phyloP scores from a whole-genome alignment of 208 protist species.

The Plasmodiophora brassicae region DNA sequence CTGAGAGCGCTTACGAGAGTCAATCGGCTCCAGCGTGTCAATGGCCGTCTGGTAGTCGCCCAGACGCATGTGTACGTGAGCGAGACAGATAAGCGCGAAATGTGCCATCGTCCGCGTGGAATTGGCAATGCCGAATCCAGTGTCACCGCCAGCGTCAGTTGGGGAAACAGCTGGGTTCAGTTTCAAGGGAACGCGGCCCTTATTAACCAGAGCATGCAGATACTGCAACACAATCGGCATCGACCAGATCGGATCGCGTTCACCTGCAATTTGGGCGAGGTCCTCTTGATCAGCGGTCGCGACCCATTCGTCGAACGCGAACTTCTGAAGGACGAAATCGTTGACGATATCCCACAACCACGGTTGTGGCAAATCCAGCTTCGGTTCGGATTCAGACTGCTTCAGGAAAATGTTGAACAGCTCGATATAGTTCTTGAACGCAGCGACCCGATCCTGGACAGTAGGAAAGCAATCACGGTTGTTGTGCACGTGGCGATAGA shows the following conservation, averaged over 20 bases:
- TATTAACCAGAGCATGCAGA: neutral
- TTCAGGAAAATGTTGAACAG: neutral
- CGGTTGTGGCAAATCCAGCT: neutral
- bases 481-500: neutral
- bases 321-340: slow-evolving; percentile 30
- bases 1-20: neutral
- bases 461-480: neutral
- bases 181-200: neutral
- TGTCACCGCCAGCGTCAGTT: neutral
- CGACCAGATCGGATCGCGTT: neutral
- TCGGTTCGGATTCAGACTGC: neutral
- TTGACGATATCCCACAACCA: slow-evolving; percentile 19
- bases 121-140: neutral
- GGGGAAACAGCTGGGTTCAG: neutral
- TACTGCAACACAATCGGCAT: neutral
- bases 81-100: neutral
- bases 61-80: neutral
- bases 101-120: neutral
- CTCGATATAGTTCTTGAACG: neutral
- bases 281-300: neutral
- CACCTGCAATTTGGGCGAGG: neutral
- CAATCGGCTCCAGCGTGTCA: slow-evolving; percentile 2
- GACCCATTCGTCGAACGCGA: neutral
- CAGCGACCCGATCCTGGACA: neutral
- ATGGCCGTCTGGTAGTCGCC: slow-evolving; percentile 7